phyloP scores from a whole-genome alignment of 2,329 filamentous ascomycete genomes.

The Aureobasidium lini region DNA sequence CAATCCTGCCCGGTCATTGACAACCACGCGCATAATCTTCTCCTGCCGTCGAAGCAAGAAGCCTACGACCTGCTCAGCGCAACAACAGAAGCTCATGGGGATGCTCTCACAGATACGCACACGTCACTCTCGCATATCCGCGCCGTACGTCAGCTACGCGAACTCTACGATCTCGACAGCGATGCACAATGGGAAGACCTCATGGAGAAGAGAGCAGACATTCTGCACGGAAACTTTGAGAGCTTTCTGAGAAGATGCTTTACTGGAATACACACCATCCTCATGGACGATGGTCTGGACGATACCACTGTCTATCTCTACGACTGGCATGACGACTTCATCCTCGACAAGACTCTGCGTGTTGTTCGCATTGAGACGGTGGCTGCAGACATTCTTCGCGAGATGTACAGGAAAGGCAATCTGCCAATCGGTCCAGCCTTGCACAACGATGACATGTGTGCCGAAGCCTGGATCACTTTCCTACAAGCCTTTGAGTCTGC shows the following conservation, averaged over 20 bases:
- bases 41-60: slow-evolving; percentile 44
- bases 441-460: slow-evolving; percentile 25
- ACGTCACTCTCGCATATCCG: slow-evolving; percentile 63
- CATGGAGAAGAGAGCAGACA: slow-evolving; percentile 40
- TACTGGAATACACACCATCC: slow-evolving; percentile 61
- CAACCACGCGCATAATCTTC: slow-evolving; percentile 64
- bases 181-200: slow-evolving; percentile 55
- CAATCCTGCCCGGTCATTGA: slow-evolving; percentile 55
- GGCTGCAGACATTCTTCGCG: slow-evolving; percentile 55
- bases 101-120: slow-evolving; percentile 55
- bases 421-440: slow-evolving; percentile 23
- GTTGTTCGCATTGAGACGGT: slow-evolving; percentile 73
- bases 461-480: slow-evolving; percentile 35
- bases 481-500: slow-evolving; percentile 43
- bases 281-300: slow-evolving; percentile 70
- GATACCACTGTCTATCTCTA: slow-evolving; percentile 51
- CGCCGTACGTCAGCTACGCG: slow-evolving; percentile 59
- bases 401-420: slow-evolving; percentile 27
- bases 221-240: slow-evolving; percentile 40
- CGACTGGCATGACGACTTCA: slow-evolving; percentile 59
- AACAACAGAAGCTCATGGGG: slow-evolving; percentile 64
- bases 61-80: slow-evolving; percentile 54
- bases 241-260: slow-evolving; percentile 59
- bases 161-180: slow-evolving; percentile 51
- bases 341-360: slow-evolving; percentile 56